Evolutionary conservation across 148 eudicot genomes (phyloP).

Genomic region (Diospyros kaki): DNA sequence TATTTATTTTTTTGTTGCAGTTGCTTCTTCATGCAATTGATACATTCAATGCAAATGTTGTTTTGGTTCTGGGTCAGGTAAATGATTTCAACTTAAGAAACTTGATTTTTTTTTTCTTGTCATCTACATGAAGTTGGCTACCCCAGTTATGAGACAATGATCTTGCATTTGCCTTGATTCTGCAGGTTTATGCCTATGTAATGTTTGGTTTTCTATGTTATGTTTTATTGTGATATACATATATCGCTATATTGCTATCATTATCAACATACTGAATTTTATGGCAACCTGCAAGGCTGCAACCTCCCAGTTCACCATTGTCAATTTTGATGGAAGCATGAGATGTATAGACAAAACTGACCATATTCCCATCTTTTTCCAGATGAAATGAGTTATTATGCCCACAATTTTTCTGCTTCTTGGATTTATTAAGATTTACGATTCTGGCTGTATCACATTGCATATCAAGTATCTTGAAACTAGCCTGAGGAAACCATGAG

Average conservation of each 20-base stretch:
- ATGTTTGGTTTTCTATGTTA: not conserved
- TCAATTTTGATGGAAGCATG: not conserved
- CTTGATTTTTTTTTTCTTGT: not conserved
- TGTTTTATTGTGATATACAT: not conserved
- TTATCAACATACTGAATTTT: not conserved
- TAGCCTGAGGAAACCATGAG: not conserved
- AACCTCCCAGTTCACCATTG: not conserved
- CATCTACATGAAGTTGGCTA: no score
- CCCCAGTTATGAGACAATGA: no score
- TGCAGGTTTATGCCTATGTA: not conserved
- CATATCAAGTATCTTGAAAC: not conserved
- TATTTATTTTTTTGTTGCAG: slow-evolving; percentile 35
- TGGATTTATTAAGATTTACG: not conserved
- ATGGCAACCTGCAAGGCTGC: not conserved
- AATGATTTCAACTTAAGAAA: slow-evolving; percentile 9
- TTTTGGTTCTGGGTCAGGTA: slow-evolving; percentile 96
- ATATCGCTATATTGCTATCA: not conserved
- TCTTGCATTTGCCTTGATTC: not conserved
- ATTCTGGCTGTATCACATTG: not conserved
- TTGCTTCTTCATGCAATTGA: slow-evolving; percentile 92
- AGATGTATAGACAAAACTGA: not conserved
- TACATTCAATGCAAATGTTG: slow-evolving; percentile 76
- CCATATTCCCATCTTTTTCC: not conserved
- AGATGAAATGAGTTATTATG: not conserved
- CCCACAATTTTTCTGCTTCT: not conserved